Evolutionary conservation across 1,284 basidiomycete species (phyloP).

Genomic region (Rhodotorula sp.): DNA sequence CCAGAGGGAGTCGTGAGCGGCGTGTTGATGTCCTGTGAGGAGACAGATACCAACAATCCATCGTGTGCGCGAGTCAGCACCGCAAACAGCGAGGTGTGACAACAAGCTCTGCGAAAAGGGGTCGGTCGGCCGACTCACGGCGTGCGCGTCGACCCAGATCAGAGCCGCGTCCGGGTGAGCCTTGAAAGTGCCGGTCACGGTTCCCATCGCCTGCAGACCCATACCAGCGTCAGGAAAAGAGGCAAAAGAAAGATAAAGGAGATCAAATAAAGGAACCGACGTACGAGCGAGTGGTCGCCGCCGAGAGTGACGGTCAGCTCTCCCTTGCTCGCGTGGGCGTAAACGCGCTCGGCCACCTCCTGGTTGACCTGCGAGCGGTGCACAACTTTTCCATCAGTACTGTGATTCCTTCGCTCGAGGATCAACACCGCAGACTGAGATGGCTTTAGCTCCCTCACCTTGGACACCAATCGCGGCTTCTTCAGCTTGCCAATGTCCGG

Average conservation of each 20-base stretch:
- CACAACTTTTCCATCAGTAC: too few relatives aligned
- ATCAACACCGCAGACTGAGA: not conserved
- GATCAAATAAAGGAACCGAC: slow-evolving; percentile 44
- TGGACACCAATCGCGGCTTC: slow-evolving; percentile 76
- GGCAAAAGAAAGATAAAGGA: too few relatives aligned
- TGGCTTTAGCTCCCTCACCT: slow-evolving; percentile 14
- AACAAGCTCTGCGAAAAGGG: not conserved
- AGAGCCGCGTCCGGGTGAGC: slow-evolving; percentile 67
- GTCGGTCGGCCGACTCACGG: slow-evolving; percentile 31
- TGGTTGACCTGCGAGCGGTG: slow-evolving; percentile 63
- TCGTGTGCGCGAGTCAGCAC: too few relatives aligned
- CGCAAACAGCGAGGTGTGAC: not conserved
- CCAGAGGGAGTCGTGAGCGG: slow-evolving; percentile 76
- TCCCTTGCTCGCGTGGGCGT: slow-evolving; percentile 70
- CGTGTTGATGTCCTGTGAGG: slow-evolving; percentile 95
- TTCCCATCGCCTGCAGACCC: slow-evolving; percentile 77
- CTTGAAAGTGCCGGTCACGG: slow-evolving; percentile 71
- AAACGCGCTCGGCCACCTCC: slow-evolving; percentile 74
- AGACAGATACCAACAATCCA: not conserved
- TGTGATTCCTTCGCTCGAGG: not conserved
- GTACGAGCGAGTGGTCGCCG: slow-evolving; percentile 88
- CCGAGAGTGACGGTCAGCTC: slow-evolving; percentile 89
- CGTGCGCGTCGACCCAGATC: slow-evolving; percentile 68
- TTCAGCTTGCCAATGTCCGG: slow-evolving; percentile 83
- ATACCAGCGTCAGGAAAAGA: too few relatives aligned